Percentiles rank a stretch among this genome's conserved stretches.
phyloP scores from a whole-genome alignment of 176 grass and related monocot species.

The Cenchrus americanus region DNA sequence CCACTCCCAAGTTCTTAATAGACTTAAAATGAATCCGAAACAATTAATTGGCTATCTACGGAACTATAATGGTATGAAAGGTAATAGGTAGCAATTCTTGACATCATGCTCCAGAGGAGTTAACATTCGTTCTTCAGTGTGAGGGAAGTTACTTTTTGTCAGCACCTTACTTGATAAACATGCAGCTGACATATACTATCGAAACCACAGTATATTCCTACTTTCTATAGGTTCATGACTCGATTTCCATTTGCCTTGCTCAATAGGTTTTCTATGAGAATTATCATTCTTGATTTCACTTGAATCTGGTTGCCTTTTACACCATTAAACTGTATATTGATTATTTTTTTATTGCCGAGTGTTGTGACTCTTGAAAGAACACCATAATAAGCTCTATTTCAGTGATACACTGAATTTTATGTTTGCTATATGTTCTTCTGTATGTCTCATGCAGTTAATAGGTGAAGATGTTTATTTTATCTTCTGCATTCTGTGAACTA shows the following conservation, averaged over 20 bases:
- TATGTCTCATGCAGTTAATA: constrained; percentile 5
- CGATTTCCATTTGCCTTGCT: not conserved
- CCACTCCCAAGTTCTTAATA: constrained; percentile 21
- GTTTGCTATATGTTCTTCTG: constrained; percentile 10
- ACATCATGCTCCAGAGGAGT: constrained; percentile 1
- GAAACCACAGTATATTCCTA: constrained; percentile 16
- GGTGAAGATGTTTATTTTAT: constrained; percentile 11
- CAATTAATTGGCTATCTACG: constrained; percentile 18
- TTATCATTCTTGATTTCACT: not conserved
- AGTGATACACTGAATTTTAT: not conserved
- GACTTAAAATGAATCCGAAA: constrained; percentile 27
- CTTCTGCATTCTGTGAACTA: constrained; percentile 20
- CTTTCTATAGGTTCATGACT: not conserved
- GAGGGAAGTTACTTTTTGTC: constrained; percentile 1
- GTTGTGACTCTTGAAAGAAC: constrained; percentile 9
- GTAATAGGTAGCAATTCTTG: constrained; percentile 15
- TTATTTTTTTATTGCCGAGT: constrained; percentile 11
- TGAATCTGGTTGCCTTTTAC: not conserved
- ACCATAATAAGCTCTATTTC: not conserved
- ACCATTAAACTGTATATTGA: not conserved
- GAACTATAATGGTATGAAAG: constrained; percentile 27
- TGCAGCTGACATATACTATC: constrained; percentile 22
- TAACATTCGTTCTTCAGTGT: constrained; percentile 15
- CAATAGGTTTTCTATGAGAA: constrained; percentile 7
- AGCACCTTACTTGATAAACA: constrained; percentile 10